Evolutionary conservation across 495 filamentous ascomycete species (phyloP).

Genomic region (Trichoderma gamsii): DNA sequence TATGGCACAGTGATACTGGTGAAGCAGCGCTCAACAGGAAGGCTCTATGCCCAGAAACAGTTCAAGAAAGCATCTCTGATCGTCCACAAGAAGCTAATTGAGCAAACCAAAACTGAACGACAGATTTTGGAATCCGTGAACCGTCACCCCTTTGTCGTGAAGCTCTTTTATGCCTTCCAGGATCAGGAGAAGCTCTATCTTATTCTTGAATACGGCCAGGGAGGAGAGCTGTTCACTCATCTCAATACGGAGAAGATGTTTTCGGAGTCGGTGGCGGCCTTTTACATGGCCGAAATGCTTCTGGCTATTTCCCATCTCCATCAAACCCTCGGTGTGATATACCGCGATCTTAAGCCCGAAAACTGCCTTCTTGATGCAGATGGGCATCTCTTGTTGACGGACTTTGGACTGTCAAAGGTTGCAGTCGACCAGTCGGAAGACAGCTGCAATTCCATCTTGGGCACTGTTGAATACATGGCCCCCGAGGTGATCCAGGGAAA

Average conservation of each 20-base stretch:
- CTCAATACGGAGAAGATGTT: constrained; percentile 90
- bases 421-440: constrained; percentile 62
- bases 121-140: constrained; percentile 91
- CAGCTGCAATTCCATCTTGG: constrained; percentile 79
- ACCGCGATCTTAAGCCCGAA: constrained; percentile 95
- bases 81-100: constrained; percentile 86
- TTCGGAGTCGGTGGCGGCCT: constrained; percentile 74
- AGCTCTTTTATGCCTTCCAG: constrained; percentile 96
- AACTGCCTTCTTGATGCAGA: constrained; percentile 91
- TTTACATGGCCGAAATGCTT: constrained; percentile 98
- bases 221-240: constrained; percentile 89
- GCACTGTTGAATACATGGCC: constrained; percentile 98
- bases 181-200: constrained; percentile 96
- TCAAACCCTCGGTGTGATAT: constrained; percentile 84
- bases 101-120: constrained; percentile 96
- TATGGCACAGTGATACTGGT: constrained; percentile 92
- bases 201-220: constrained; percentile 97
- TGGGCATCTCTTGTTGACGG: constrained; percentile 89
- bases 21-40: constrained; percentile 77
- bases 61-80: constrained; percentile 91
- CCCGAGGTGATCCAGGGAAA: constrained; percentile 84
- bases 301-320: constrained; percentile 91
- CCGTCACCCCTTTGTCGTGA: constrained; percentile 93
- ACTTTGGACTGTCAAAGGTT: constrained; percentile 95
- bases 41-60: constrained; percentile 95